A percentile compares a stretch with the other conserved stretches of the same genome.
These are phyloP conservation scores for Dryas alaskensis DNA, from an alignment of 306 rosid species.

Conservation along the genomic window DNA sequence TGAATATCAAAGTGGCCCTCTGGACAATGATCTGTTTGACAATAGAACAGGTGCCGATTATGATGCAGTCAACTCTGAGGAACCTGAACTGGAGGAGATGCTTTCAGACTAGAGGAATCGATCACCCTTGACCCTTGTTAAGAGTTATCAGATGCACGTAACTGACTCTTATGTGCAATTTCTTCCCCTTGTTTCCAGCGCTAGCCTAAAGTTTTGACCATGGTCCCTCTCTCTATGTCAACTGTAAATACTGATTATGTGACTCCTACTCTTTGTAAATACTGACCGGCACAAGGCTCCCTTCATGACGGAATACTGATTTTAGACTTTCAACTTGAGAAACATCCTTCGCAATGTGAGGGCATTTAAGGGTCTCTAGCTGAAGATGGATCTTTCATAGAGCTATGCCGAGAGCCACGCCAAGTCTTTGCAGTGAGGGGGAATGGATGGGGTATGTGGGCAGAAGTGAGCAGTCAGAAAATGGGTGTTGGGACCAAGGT, in stretches of 20 bases:
- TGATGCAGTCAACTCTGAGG: conserved; percentile 62
- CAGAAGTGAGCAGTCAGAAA: conserved; percentile 15
- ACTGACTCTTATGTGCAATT: conserved; percentile 20
- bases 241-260: conserved; percentile 20
- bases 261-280: conserved; percentile 6
- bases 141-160: conserved; percentile 12
- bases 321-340: conserved; percentile 13
- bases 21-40: conserved; percentile 50
- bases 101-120: conserved; percentile 62
- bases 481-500: conserved; percentile 7
- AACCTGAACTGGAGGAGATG: conserved; percentile 85
- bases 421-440: background rate
- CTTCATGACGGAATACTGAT: conserved; percentile 8
- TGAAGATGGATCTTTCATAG: conserved; percentile 5
- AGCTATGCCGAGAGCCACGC: background rate
- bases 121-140: conserved; percentile 12
- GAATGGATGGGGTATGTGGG: background rate
- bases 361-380: background rate
- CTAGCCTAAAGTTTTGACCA: conserved; percentile 11
- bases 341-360: conserved; percentile 12
- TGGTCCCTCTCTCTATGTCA: background rate
- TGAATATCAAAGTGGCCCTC: conserved; percentile 56
- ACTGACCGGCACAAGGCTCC: background rate
- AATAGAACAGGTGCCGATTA: conserved; percentile 52
- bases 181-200: conserved; percentile 27